phyloP scores from a whole-genome alignment of 2,329 filamentous ascomycete species.

The Colletotrichum limetticola region DNA sequence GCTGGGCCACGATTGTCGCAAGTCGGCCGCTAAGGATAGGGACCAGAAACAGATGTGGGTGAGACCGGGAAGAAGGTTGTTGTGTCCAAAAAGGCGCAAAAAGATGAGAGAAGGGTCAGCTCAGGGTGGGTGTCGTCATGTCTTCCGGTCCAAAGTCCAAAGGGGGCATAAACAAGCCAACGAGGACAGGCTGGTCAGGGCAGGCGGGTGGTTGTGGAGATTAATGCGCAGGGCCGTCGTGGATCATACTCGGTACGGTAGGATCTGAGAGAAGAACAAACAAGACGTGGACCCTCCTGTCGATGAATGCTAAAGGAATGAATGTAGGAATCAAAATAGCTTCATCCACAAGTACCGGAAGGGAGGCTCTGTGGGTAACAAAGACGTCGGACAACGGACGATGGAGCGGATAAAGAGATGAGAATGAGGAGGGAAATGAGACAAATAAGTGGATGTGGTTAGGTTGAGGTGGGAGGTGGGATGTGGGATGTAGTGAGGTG shows the following conservation, averaged over 20 bases:
- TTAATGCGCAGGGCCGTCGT: slow-evolving; percentile 6
- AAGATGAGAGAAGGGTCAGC: slow-evolving; percentile 23
- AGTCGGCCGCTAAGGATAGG: background rate
- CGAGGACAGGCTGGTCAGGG: background rate
- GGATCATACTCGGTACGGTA: background rate
- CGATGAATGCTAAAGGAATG: slow-evolving; percentile 1
- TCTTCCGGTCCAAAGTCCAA: slow-evolving; percentile 27
- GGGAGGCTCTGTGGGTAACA: background rate
- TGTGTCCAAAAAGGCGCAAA: slow-evolving; percentile 17
- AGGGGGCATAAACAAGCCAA: slow-evolving; percentile 13
- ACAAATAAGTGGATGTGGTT: slow-evolving; percentile 5
- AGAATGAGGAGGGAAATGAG: slow-evolving; percentile 22
- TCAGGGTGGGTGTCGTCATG: slow-evolving; percentile 32
- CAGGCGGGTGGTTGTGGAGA: background rate
- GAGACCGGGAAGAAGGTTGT: slow-evolving; percentile 17
- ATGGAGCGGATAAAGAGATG: background rate
- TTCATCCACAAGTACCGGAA: slow-evolving; percentile 13
- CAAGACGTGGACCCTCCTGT: background rate
- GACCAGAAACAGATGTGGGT: background rate
- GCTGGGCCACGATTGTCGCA: slow-evolving; percentile 6
- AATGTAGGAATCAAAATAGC: slow-evolving; percentile 3
- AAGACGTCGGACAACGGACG: background rate
- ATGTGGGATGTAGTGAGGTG: background rate
- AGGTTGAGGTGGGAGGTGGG: slow-evolving; percentile 4
- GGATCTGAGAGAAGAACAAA: background rate